A percentile compares a stretch with the other conserved stretches of the same genome.
Evolutionary conservation across 164 flowering plant genomes (phyloP).

Genomic region (Nymphaea colorata): DNA sequence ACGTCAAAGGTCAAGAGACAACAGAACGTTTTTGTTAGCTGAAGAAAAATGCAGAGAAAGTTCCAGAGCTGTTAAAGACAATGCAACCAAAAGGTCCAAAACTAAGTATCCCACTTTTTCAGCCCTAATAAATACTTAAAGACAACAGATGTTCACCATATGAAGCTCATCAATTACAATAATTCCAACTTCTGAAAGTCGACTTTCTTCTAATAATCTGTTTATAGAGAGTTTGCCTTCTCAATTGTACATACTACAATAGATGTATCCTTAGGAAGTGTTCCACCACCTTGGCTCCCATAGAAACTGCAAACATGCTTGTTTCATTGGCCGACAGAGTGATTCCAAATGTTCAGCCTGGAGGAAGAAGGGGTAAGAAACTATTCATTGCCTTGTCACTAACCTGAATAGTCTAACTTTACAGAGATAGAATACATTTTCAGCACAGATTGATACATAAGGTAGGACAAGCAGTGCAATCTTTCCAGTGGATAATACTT

Average conservation of each 20-base stretch:
- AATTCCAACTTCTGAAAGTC: constrained; percentile 88
- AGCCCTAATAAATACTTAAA: too few relatives aligned
- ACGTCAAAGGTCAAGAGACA: too few relatives aligned
- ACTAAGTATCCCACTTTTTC: too few relatives aligned
- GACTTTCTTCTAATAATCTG: constrained; percentile 91
- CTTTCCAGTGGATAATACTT: constrained; percentile 65
- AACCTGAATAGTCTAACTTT: too few relatives aligned
- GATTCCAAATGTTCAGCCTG: constrained; percentile 92
- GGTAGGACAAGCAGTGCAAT: constrained; percentile 97
- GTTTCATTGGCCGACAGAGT: constrained; percentile 71
- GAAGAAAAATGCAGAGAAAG: too few relatives aligned
- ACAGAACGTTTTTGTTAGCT: too few relatives aligned
- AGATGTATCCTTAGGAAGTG: too few relatives aligned
- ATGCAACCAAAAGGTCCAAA: too few relatives aligned
- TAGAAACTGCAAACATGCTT: constrained; percentile 92
- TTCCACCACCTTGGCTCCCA: constrained; percentile 62
- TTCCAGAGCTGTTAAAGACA: too few relatives aligned
- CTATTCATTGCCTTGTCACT: too few relatives aligned
- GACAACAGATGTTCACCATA: constrained; percentile 42
- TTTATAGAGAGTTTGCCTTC: too few relatives aligned
- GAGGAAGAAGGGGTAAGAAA: constrained; percentile 3
- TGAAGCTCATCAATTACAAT: constrained; percentile 95
- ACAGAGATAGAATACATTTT: constrained; percentile 43
- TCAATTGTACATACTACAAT: too few relatives aligned
- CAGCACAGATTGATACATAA: constrained; percentile 92